Conservation (phyloP, 2,329 filamentous ascomycete genomes). For the Trichoderma atroviride region DNA sequence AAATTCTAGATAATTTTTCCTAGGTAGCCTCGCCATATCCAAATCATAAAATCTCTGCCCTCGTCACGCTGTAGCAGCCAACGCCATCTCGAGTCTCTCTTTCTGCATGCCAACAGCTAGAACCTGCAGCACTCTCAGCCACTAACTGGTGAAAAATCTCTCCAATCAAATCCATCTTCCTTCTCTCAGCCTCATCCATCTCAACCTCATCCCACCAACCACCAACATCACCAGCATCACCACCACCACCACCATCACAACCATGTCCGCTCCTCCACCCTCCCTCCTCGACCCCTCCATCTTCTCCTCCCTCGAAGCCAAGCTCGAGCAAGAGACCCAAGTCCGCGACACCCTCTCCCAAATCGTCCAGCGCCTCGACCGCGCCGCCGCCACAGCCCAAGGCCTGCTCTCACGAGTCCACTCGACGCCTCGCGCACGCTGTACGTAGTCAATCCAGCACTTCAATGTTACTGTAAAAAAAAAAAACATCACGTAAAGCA, state of each 20-base stretch:
- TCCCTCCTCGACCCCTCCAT: slow-evolving; percentile 71
- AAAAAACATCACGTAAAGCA: background rate
- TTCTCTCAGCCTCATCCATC: slow-evolving; percentile 19
- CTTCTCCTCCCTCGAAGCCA: slow-evolving; percentile 83
- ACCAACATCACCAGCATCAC: background rate
- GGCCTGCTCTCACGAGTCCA: slow-evolving; percentile 87
- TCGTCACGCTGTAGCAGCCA: background rate
- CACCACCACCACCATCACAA: background rate
- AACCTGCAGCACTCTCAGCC: background rate
- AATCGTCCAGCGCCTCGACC: slow-evolving; percentile 79
- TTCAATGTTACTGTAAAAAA: background rate
- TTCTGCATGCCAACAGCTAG: background rate
- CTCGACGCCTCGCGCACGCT: slow-evolving; percentile 71
- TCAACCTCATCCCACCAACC: background rate
- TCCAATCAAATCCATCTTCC: background rate
- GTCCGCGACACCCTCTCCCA: slow-evolving; percentile 83
- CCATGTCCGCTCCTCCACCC: slow-evolving; percentile 37
- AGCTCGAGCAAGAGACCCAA: slow-evolving; percentile 83
- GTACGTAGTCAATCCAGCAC: slow-evolving; percentile 41
- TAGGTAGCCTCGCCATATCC: background rate
- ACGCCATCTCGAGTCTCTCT: background rate
- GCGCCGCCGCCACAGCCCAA: slow-evolving; percentile 78
- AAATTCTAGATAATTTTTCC: background rate
- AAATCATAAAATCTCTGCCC: background rate
- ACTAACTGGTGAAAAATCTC: background rate